These are phyloP conservation scores for Candida oleophila DNA, from an alignment of 805 yeast species.

Conservation along the genomic window DNA sequence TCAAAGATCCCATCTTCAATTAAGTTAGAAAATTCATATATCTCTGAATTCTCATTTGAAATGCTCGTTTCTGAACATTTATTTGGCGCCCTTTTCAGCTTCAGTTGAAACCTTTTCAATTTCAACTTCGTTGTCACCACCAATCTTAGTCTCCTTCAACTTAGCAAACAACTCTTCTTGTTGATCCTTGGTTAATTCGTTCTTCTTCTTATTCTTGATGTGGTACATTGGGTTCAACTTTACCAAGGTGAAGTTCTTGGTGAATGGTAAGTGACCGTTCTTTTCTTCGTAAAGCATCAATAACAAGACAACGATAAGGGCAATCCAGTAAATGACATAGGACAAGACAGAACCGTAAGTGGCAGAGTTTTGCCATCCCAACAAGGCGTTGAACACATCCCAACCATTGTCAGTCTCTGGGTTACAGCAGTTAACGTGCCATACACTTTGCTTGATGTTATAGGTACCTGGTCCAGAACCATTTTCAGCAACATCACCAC, in stretches of 20 bases:
- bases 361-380: slow-evolving; percentile 96
- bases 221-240: slow-evolving; percentile 36
- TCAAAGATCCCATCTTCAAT: background rate
- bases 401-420: slow-evolving; percentile 88
- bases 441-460: slow-evolving; percentile 72
- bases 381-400: slow-evolving; percentile 88
- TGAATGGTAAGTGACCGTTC: slow-evolving; percentile 71
- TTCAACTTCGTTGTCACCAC: slow-evolving; percentile 3
- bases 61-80: too few species aligned
- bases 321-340: slow-evolving; percentile 84
- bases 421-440: slow-evolving; percentile 96
- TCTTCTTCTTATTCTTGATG: slow-evolving; percentile 32
- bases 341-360: slow-evolving; percentile 84
- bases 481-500: slow-evolving; percentile 89
- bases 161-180: slow-evolving; percentile 49
- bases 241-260: slow-evolving; percentile 34
- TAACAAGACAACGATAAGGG: slow-evolving; percentile 50
- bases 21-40: background rate
- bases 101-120: background rate
- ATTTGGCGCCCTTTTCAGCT: background rate
- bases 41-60: too few species aligned
- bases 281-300: slow-evolving; percentile 79
- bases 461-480: slow-evolving; percentile 94
- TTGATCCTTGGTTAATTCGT: slow-evolving; percentile 53
- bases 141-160: slow-evolving; percentile 15